phyloP scores from a whole-genome alignment of 2,329 filamentous ascomycete genomes.

The Xylaria sp. region DNA sequence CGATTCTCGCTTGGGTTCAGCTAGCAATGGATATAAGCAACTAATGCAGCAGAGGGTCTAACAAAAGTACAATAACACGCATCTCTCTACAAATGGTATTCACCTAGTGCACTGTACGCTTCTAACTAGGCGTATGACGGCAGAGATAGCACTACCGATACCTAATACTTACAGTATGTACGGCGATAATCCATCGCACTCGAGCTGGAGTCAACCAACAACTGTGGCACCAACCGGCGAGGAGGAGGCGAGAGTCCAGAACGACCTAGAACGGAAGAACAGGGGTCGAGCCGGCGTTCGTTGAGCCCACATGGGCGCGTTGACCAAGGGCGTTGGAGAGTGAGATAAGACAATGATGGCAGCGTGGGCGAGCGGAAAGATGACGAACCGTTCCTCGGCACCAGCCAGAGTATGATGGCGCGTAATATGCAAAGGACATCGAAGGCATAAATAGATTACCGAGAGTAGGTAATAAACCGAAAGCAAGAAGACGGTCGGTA shows the following conservation, averaged over 20 bases:
- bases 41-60: background rate
- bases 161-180: too few species aligned
- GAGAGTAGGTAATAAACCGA: constrained; percentile 9
- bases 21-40: background rate
- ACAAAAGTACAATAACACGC: constrained; percentile 24
- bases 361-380: background rate
- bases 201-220: background rate
- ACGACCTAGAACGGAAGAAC: constrained; percentile 13
- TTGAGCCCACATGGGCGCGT: constrained; percentile 4
- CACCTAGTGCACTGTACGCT: background rate
- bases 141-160: background rate
- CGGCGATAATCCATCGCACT: background rate
- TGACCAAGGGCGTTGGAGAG: background rate
- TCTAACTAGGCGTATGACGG: background rate
- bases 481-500: background rate
- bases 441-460: constrained; percentile 12
- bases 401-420: background rate
- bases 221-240: constrained; percentile 21
- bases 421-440: background rate
- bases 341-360: constrained; percentile 16
- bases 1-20: background rate
- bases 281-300: constrained; percentile 7
- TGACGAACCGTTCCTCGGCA: background rate
- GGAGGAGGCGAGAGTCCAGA: constrained; percentile 12
- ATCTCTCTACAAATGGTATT: background rate